Evolutionary conservation across 164 flowering plant genomes (phyloP).

Genomic region (Vitis rotundifolia): DNA sequence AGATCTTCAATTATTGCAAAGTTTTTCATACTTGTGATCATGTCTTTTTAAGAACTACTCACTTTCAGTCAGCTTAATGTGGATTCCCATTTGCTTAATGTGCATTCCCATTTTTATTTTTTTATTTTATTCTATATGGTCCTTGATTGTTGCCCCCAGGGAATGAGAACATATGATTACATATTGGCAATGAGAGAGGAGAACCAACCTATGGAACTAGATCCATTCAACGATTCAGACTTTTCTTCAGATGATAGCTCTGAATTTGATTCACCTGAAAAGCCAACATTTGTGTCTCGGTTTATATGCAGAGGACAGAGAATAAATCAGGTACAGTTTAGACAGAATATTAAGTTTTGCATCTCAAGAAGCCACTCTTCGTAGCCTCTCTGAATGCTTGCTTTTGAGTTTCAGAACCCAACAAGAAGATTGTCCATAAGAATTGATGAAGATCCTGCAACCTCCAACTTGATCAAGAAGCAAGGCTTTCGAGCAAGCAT

Average conservation of each 20-base stretch:
- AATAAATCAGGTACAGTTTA: slow-evolving; percentile 41
- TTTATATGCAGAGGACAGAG: slow-evolving; percentile 44
- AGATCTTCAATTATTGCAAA: no score
- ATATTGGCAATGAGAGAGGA: slow-evolving; percentile 91
- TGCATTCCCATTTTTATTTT: neutral
- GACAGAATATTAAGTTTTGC: neutral
- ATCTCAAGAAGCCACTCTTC: neutral
- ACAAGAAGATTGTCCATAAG: slow-evolving; percentile 55
- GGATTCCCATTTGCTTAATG: neutral
- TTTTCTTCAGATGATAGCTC: slow-evolving; percentile 75
- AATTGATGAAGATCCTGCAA: slow-evolving; percentile 56
- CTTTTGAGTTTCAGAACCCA: slow-evolving; percentile 40
- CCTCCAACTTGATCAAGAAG: slow-evolving; percentile 45
- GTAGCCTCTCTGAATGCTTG: slow-evolving; percentile 1
- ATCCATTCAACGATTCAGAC: slow-evolving; percentile 66
- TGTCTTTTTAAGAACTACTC: no score
- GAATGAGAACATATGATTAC: slow-evolving; percentile 94
- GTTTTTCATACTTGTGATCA: no score
- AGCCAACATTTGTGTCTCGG: slow-evolving; percentile 42
- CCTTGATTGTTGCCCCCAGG: slow-evolving; percentile 44
- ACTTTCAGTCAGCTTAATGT: no score
- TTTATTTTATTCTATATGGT: neutral
- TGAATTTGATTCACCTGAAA: slow-evolving; percentile 67
- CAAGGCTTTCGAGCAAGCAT: slow-evolving; percentile 71
- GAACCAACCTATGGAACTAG: slow-evolving; percentile 47